Evolutionary conservation across 2,329 filamentous ascomycete genomes (phyloP).

Genomic region (Hymenoscyphus occultus): DNA sequence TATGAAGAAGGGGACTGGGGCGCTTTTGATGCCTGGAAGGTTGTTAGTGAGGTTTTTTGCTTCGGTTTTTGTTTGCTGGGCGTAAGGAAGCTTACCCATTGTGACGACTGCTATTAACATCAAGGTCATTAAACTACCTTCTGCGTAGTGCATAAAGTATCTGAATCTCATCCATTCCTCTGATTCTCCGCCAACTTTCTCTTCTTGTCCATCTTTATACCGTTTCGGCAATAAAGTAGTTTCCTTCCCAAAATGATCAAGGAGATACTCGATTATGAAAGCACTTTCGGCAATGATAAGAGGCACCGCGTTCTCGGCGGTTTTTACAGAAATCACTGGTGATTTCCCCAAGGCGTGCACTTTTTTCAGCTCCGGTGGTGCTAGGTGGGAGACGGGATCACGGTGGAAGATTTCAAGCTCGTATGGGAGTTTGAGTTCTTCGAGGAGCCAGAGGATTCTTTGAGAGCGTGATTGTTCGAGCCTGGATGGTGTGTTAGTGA

Average conservation of each 20-base stretch:
- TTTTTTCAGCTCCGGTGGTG: slow-evolving; percentile 71
- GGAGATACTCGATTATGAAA: slow-evolving; percentile 77
- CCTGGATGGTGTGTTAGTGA: slow-evolving; percentile 20
- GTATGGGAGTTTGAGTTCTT: slow-evolving; percentile 71
- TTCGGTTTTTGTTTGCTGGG: too few species aligned
- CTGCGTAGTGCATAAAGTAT: slow-evolving; percentile 79
- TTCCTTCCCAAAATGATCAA: slow-evolving; percentile 56
- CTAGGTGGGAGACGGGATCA: slow-evolving; percentile 56
- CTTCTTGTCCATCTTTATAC: slow-evolving; percentile 58
- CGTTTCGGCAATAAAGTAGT: slow-evolving; percentile 49
- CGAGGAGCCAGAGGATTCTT: slow-evolving; percentile 67
- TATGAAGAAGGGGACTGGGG: slow-evolving; percentile 65
- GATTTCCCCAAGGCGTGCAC: slow-evolving; percentile 86
- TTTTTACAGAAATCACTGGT: slow-evolving; percentile 68
- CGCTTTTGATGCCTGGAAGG: slow-evolving; percentile 47
- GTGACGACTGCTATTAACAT: slow-evolving; percentile 64
- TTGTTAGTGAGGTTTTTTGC: not conserved
- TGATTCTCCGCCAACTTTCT: slow-evolving; percentile 57
- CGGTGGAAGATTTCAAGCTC: slow-evolving; percentile 79
- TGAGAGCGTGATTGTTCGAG: slow-evolving; percentile 47
- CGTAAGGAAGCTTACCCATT: slow-evolving; percentile 35
- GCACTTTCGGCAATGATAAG: slow-evolving; percentile 77
- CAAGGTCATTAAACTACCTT: slow-evolving; percentile 77
- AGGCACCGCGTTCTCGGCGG: slow-evolving; percentile 41
- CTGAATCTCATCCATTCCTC: slow-evolving; percentile 58